Conservation (phyloP, 2,329 filamentous ascomycete genomes). For the Ceratocystis ficicola region DNA sequence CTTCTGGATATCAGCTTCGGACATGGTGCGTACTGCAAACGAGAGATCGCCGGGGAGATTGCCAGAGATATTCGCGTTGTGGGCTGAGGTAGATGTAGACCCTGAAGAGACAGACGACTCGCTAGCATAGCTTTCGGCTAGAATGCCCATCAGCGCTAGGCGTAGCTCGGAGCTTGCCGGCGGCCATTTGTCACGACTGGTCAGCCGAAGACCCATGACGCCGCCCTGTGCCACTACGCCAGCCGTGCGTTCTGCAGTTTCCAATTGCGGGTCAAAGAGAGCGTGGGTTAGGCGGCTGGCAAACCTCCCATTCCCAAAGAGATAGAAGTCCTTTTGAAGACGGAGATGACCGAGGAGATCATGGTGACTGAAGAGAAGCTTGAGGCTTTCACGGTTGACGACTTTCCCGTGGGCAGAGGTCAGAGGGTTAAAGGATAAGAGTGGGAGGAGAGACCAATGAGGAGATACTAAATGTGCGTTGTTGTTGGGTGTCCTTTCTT, state of each 20-base stretch:
- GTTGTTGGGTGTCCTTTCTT: conserved; percentile 22
- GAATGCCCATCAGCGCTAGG: conserved; percentile 72
- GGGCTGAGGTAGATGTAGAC: neutral
- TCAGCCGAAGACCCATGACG: conserved; percentile 70
- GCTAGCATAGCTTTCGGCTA: conserved; percentile 57
- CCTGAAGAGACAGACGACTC: conserved; percentile 23
- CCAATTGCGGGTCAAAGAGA: conserved; percentile 72
- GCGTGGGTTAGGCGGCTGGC: conserved; percentile 66
- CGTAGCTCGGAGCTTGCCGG: conserved; percentile 89
- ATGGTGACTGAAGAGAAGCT: conserved; percentile 62
- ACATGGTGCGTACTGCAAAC: conserved; percentile 75
- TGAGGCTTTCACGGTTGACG: conserved; percentile 64
- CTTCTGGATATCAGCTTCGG: conserved; percentile 63
- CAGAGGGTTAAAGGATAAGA: conserved; percentile 64
- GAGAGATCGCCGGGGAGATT: conserved; percentile 57
- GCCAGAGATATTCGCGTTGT: conserved; percentile 27
- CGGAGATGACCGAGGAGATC: conserved; percentile 58
- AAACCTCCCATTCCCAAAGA: conserved; percentile 77
- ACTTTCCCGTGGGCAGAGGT: conserved; percentile 62
- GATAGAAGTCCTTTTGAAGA: conserved; percentile 66
- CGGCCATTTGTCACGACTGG: conserved; percentile 75
- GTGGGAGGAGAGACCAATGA: conserved; percentile 49
- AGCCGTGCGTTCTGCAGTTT: conserved; percentile 56
- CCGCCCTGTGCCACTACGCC: conserved; percentile 55
- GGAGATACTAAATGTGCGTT: conserved; percentile 31